Evolutionary conservation across 345 rosid genomes (phyloP), one percentile per base, ranked within the genome.

Genomic region (Salix arbutifolia): DNA sequence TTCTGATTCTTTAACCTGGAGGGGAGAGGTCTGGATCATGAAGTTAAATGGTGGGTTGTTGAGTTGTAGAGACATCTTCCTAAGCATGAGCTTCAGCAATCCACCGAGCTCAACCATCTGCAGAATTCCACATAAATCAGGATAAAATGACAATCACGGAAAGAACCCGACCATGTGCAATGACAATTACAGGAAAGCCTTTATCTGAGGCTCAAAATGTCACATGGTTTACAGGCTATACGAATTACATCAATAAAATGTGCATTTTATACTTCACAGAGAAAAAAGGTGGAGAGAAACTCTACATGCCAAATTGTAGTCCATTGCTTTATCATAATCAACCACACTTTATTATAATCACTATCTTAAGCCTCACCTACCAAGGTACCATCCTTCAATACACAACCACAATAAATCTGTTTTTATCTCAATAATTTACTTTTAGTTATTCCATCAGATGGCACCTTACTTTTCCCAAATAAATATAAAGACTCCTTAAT

Each of bases 21-120:
- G 83, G 1, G 96, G 97, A 72, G 96, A 87, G 38, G 94, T 91
- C 21, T 93, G 98, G 82, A 93, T 93, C 97, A 93, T 93, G 76
- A 90, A 91, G 77, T 92, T 90, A 86, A 87, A 93, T 1, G 96
- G 96, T 0, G 91, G 97, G n/a, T 86, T 83, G 16, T 93, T 86
- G 79, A 93, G 76, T 56, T 89, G 96, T 67, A 73, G 58, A 14
- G 83, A 77, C 58, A 92, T 85, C 86, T 93, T 93, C 74, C 75
- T 85, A 19, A 93, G 94, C 89, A 86, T 85, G 75, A 91, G 89
- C 86, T 87, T 92, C 66, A 92, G 76, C 65, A 93, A 31, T 70
- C 88, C 89, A 70, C 96, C 96, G 25, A 92, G 91, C 68, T 96
- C 97, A 74, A 82, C 81, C 48, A 90, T 97, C 97, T 93, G 92